Base-by-base conservation (phyloP, 1,284 basidiomycete genomes). In the Cystobasidiaceae sp. region DNA sequence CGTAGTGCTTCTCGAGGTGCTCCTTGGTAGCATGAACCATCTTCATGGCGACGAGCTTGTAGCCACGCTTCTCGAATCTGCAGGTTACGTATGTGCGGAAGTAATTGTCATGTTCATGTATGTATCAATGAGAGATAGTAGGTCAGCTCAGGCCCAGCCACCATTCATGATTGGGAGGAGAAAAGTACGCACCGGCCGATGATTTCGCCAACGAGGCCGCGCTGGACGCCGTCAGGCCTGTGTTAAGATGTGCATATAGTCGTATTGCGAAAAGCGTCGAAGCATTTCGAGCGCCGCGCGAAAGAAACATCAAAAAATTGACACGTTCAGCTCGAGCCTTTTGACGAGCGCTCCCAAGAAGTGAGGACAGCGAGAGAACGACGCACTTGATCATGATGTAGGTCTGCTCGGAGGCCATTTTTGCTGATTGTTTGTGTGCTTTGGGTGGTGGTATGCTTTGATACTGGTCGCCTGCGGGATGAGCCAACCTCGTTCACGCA, bases 221-320 rank as follows among this genome's bases (percentile, higher is more conserved):
- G 89, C 81, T 96, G 90, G 82, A 97, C 93, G 78, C 93, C 93
- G 81, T 97, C 93, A 75, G 93, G 92, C 73, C 91, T 94, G 75
- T 70, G 75, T 30, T 39, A 11, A 11, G 37, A 11, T n/a, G n/a
- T 11, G 37, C 11, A n/a, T 39, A 39, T 11, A 39, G 37, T 43
- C 27, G 54, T n/a, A n/a, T 4, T 46, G 15, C 8, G 27, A 32
- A 39, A 23, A 30, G 30, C 4, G n/a, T 23, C 23, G 23, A 43
- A 32, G 30, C 54, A 56, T 17, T 41, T 37, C 32, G 19, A 33
- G 33, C 39, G 21, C 41, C 54, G n/a, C n/a, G n/a, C n/a, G n/a
- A n/a, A n/a, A n/a, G n/a, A n/a, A n/a, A n/a, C n/a, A n/a, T n/a
- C 37, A 44, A 56, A 56, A 56, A 56, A 56, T 56, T 56, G 54